Conservation (phyloP, 345 rosid genomes). For the Aquilaria sinensis region DNA sequence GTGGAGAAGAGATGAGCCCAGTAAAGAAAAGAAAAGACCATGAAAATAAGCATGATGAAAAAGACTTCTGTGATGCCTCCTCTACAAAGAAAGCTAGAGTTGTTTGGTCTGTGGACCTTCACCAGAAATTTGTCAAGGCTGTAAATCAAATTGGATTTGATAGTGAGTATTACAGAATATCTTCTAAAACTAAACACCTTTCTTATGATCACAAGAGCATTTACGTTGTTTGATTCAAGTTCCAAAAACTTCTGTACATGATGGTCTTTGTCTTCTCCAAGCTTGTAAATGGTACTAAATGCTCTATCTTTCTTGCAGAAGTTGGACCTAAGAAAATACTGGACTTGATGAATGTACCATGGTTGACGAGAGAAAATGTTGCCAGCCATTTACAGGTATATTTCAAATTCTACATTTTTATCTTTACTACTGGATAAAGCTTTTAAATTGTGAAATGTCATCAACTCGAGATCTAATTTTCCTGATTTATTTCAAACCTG, state of each 20-base stretch:
- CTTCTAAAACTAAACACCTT: constrained; percentile 5
- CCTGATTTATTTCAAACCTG: neutral
- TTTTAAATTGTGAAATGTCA: too few species aligned
- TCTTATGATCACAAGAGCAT: neutral
- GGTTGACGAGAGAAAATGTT: constrained; percentile 93
- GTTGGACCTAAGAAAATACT: constrained; percentile 96
- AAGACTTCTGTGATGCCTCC: constrained; percentile 39
- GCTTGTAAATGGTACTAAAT: constrained; percentile 19
- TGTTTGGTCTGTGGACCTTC: constrained; percentile 88
- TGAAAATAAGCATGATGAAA: constrained; percentile 57
- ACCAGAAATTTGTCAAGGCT: constrained; percentile 93
- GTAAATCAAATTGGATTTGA: constrained; percentile 92
- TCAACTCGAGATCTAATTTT: neutral
- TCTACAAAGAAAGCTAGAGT: constrained; percentile 87
- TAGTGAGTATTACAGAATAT: constrained; percentile 50
- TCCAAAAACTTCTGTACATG: constrained; percentile 6
- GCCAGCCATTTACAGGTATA: constrained; percentile 96
- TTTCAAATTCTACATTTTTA: constrained; percentile 4
- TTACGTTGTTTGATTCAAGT: neutral
- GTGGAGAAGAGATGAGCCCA: constrained; percentile 55
- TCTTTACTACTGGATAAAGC: neutral
- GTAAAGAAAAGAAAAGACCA: constrained; percentile 60
- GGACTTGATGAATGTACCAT: constrained; percentile 92
- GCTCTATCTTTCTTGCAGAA: constrained; percentile 56
- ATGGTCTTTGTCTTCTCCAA: constrained; percentile 19